Percentiles rank a stretch among this genome's conserved stretches.
Evolutionary conservation across 495 filamentous ascomycete genomes (phyloP).

Genomic region (Cudoniella acicularis): DNA sequence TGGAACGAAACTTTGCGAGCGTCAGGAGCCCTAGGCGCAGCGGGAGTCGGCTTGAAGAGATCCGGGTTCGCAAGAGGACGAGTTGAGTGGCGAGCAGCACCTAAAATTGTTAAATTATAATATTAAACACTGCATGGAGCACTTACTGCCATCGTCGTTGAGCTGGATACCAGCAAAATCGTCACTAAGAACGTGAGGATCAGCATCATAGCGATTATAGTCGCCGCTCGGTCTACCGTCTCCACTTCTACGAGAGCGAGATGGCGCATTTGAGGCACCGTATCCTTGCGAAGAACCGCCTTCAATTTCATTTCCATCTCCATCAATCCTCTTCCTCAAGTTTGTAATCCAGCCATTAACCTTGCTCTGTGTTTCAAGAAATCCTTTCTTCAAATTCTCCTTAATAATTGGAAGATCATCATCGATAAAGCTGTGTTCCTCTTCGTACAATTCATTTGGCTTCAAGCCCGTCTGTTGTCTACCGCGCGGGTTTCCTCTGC

Average conservation of each 20-base stretch:
- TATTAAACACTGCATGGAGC: conserved; percentile 20
- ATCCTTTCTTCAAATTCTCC: conserved; percentile 91
- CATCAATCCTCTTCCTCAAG: conserved; percentile 87
- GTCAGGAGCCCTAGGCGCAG: conserved; percentile 51
- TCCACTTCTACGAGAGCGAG: conserved; percentile 49
- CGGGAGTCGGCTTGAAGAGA: conserved; percentile 71
- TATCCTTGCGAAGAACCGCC: conserved; percentile 13
- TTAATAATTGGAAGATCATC: conserved; percentile 93
- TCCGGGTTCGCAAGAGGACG: conserved; percentile 74
- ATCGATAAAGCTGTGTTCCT: conserved; percentile 87
- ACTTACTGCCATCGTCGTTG: conserved; percentile 68
- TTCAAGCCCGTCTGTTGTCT: conserved; percentile 44
- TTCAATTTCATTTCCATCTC: conserved; percentile 58
- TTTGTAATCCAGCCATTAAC: conserved; percentile 90
- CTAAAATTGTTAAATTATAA: conserved; percentile 28
- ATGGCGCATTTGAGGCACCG: conserved; percentile 14
- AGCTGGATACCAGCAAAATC: conserved; percentile 89
- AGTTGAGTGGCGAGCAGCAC: conserved; percentile 48
- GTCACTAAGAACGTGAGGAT: conserved; percentile 83
- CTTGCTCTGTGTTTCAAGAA: conserved; percentile 87
- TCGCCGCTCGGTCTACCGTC: conserved; percentile 71
- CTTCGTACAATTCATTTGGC: conserved; percentile 52
- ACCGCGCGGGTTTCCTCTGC: conserved; percentile 36
- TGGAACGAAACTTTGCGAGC: conserved; percentile 69
- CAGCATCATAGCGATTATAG: conserved; percentile 90